Conservation (phyloP, 1,139 yeast species). For the Hemisphaericaspora xylanilytica region DNA sequence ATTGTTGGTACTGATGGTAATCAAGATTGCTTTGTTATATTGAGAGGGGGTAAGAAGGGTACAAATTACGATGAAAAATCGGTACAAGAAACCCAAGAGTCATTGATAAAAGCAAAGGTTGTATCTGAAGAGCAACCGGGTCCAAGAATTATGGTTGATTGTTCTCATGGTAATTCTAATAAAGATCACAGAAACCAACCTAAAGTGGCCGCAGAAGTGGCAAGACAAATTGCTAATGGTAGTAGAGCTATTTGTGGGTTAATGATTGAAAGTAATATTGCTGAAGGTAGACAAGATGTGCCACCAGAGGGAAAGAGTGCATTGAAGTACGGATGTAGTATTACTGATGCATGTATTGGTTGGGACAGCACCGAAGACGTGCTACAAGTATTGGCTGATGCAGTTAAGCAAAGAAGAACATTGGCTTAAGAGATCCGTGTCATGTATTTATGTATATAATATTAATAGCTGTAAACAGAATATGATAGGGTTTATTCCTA, state of each 20-base stretch:
- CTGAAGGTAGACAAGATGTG: constrained; percentile 91
- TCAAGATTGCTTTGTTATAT: constrained; percentile 81
- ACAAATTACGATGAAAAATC: constrained; percentile 82
- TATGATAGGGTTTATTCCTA: no score
- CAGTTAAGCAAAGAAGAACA: constrained; percentile 77
- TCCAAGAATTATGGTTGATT: constrained; percentile 78
- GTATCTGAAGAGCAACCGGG: no score
- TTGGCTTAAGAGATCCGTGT: constrained; percentile 7
- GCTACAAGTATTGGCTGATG: constrained; percentile 73
- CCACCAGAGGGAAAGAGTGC: constrained; percentile 54
- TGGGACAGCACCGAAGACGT: constrained; percentile 87
- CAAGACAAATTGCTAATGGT: constrained; percentile 77
- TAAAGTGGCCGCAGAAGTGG: constrained; percentile 76
- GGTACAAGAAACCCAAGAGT: constrained; percentile 68
- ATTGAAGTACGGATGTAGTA: constrained; percentile 91
- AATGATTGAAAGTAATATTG: constrained; percentile 92
- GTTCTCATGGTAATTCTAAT: constrained; percentile 93
- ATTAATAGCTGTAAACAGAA: background rate
- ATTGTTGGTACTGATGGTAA: constrained; percentile 95
- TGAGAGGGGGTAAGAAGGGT: constrained; percentile 93
- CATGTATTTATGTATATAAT: background rate
- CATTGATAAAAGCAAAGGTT: constrained; percentile 57
- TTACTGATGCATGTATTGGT: constrained; percentile 94
- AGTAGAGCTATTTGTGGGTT: constrained; percentile 81
- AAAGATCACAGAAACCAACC: constrained; percentile 94